phyloP scores from a whole-genome alignment of 2,329 filamentous ascomycete species.

The Beauveria asiatica region DNA sequence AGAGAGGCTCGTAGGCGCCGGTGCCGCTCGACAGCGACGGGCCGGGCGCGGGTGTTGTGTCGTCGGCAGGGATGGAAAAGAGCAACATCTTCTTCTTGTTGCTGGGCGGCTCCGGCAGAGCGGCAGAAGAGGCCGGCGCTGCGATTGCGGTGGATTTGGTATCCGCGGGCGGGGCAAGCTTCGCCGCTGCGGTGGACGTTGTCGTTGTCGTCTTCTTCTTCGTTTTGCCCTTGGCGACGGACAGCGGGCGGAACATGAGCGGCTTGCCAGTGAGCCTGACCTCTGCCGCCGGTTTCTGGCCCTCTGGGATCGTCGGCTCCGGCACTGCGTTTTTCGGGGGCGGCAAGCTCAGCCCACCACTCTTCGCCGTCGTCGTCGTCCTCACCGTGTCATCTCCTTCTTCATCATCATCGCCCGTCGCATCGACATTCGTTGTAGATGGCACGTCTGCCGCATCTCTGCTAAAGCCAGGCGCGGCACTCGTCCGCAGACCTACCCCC shows the following conservation, averaged over 20 bases:
- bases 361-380: neutral
- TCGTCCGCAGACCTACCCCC: slow-evolving; percentile 62
- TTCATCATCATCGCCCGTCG: slow-evolving; percentile 15
- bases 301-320: slow-evolving; percentile 43
- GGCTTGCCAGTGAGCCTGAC: slow-evolving; percentile 68
- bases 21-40: slow-evolving; percentile 11
- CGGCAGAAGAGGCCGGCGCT: slow-evolving; percentile 15
- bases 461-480: slow-evolving; percentile 72
- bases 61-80: slow-evolving; percentile 53
- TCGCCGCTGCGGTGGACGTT: slow-evolving; percentile 30
- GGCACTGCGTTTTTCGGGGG: slow-evolving; percentile 29
- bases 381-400: slow-evolving; percentile 16
- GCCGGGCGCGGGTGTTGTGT: slow-evolving; percentile 11
- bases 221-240: slow-evolving; percentile 65
- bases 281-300: slow-evolving; percentile 51
- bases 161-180: slow-evolving; percentile 4
- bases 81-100: slow-evolving; percentile 50
- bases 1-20: slow-evolving; percentile 44
- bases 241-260: slow-evolving; percentile 82
- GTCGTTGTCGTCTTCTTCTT: slow-evolving; percentile 45
- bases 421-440: slow-evolving; percentile 13
- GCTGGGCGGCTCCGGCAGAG: slow-evolving; percentile 21
- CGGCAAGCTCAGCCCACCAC: slow-evolving; percentile 25
- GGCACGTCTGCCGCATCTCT: slow-evolving; percentile 34
- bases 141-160: neutral